Percentiles rank a stretch among this genome's conserved stretches.
phyloP scores from a whole-genome alignment of 2,329 filamentous ascomycete genomes.

The Penicillium sp. region DNA sequence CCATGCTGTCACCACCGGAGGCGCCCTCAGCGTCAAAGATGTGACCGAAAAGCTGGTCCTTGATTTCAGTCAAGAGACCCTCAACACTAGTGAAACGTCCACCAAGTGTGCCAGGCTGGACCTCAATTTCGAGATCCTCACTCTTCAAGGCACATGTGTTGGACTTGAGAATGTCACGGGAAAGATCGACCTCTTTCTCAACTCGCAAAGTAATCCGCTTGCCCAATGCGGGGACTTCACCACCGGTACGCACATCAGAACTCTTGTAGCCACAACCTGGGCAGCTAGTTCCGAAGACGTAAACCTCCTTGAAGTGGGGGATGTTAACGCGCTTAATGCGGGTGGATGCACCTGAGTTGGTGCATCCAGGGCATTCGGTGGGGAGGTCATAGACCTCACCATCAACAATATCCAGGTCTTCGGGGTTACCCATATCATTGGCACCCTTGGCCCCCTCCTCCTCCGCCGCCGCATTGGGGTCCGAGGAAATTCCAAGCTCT shows the following conservation, averaged over 20 bases:
- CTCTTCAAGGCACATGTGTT: constrained; percentile 87
- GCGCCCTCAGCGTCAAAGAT: constrained; percentile 76
- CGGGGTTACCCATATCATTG: constrained; percentile 50
- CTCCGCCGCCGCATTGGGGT: constrained; percentile 30
- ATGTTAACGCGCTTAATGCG: constrained; percentile 2
- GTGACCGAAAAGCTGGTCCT: constrained; percentile 81
- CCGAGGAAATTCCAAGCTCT: constrained; percentile 69
- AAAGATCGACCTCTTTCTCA: constrained; percentile 69
- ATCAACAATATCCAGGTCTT: constrained; percentile 81
- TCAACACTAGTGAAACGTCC: constrained; percentile 97
- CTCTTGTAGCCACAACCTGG: constrained; percentile 81
- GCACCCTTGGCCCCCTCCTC: constrained; percentile 27
- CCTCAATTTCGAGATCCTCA: constrained; percentile 80
- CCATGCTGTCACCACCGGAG: constrained; percentile 77
- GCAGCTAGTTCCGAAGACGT: constrained; percentile 93
- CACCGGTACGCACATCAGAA: constrained; percentile 97
- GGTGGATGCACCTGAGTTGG: constrained; percentile 49
- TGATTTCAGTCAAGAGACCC: constrained; percentile 87
- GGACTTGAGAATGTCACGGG: constrained; percentile 91
- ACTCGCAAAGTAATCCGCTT: constrained; percentile 79
- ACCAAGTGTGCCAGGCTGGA: constrained; percentile 72
- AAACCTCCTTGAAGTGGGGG: constrained; percentile 95
- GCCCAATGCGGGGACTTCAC: constrained; percentile 83
- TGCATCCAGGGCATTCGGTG: constrained; percentile 87
- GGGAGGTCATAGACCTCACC: constrained; percentile 94